A percentile compares a stretch with the other conserved stretches of the same genome.
Evolutionary conservation across 169 alveolate species (phyloP).

Genomic region (Eimeria maxima): DNA sequence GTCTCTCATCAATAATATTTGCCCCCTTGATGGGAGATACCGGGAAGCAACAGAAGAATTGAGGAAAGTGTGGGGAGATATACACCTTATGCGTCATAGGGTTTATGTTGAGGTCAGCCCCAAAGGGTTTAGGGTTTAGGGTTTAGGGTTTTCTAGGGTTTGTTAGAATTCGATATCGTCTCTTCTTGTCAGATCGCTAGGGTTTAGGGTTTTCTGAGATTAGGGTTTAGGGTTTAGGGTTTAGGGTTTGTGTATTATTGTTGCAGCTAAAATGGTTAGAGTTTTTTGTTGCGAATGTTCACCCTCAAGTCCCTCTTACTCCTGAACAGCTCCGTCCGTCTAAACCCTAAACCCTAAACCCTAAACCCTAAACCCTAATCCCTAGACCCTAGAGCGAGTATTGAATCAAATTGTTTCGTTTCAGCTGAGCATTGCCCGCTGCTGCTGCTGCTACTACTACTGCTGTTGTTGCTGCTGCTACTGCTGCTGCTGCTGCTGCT

Average conservation of each 20-base stretch:
- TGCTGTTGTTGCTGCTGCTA: too few species aligned
- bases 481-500: too few species aligned
- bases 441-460: too few species aligned
- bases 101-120: conserved; percentile 17
- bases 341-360: conserved; percentile 20
- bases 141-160: too few species aligned
- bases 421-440: too few species aligned
- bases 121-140: neutral
- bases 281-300: neutral
- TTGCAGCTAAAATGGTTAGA: neutral
- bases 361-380: conserved; percentile 28
- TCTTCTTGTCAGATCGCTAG: too few species aligned
- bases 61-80: neutral
- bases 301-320: neutral
- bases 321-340: neutral
- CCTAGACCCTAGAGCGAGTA: neutral
- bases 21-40: conserved; percentile 16
- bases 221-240: conserved; percentile 49
- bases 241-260: neutral
- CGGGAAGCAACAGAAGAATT: neutral
- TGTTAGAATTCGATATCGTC: too few species aligned
- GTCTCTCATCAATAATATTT: neutral
- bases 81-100: neutral
- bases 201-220: too few species aligned
- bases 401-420: neutral